These are phyloP conservation scores for Lichenothelia convexa DNA, from an alignment of 495 filamentous ascomycete species.

Conservation along the genomic window DNA sequence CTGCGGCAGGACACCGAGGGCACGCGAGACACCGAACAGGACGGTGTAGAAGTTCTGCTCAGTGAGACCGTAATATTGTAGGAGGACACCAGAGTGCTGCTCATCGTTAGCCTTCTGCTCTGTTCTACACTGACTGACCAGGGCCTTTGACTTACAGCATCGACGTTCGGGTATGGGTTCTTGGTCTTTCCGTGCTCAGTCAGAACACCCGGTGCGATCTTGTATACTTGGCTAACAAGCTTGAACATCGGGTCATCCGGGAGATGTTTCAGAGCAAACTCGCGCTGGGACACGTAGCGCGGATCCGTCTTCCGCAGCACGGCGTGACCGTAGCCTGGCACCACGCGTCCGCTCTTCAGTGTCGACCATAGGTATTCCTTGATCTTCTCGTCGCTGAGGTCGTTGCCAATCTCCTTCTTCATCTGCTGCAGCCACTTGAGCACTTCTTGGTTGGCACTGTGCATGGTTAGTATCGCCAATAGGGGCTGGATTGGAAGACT, in stretches of 20 bases:
- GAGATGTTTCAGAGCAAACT: constrained; percentile 82
- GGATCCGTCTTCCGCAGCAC: constrained; percentile 99
- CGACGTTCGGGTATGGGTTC: constrained; percentile 66
- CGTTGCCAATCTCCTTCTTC: constrained; percentile 88
- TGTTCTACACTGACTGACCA: constrained; percentile 20
- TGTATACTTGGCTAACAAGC: constrained; percentile 97
- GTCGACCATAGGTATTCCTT: constrained; percentile 97
- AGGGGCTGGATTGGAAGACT: too few relatives aligned
- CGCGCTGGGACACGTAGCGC: constrained; percentile 91
- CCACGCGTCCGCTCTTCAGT: constrained; percentile 84
- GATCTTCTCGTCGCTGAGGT: constrained; percentile 86
- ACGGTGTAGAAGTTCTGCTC: constrained; percentile 99
- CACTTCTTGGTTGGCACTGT: constrained; percentile 99
- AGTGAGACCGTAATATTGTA: constrained; percentile 97
- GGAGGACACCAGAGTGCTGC: constrained; percentile 84
- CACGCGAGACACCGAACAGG: constrained; percentile 94
- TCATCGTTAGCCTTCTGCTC: constrained; percentile 22
- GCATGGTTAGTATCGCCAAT: too few relatives aligned
- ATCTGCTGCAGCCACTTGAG: constrained; percentile 97
- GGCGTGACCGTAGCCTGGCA: constrained; percentile 95
- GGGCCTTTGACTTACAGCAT: constrained; percentile 15
- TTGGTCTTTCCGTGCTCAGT: constrained; percentile 99
- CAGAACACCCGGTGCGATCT: constrained; percentile 92
- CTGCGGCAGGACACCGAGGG: constrained; percentile 94
- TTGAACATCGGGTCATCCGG: constrained; percentile 98